Percentiles rank a stretch among this genome's conserved stretches.
Evolutionary conservation across 2,329 filamentous ascomycete genomes (phyloP).

Genomic region (Phaeosphaeriaceae sp.): DNA sequence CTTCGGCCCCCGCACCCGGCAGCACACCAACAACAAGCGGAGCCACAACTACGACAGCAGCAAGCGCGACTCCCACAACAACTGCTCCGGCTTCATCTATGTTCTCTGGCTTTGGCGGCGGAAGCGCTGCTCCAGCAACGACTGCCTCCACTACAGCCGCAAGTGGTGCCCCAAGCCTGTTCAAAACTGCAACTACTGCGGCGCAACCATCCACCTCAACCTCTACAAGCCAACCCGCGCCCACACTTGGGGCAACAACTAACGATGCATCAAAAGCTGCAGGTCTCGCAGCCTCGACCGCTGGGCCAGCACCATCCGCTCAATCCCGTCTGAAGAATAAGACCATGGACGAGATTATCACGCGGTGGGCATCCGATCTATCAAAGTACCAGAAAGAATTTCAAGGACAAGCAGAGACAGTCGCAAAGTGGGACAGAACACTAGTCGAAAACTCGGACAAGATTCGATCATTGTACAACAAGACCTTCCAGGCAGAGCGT

Average conservation of each 20-base stretch:
- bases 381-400: conserved; percentile 98
- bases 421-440: conserved; percentile 89
- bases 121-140: conserved; percentile 26
- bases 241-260: conserved; percentile 21
- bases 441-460: conserved; percentile 94
- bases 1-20: conserved; percentile 18
- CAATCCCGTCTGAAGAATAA: conserved; percentile 95
- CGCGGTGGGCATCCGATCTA: conserved; percentile 92
- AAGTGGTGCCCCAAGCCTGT: conserved; percentile 17
- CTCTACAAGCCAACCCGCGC: conserved; percentile 18
- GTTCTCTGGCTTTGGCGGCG: conserved; percentile 26
- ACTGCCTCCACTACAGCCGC: conserved; percentile 11
- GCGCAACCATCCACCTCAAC: conserved; percentile 28
- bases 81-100: conserved; percentile 23
- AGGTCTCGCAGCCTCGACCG: conserved; percentile 73
- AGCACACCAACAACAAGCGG: conserved; percentile 26
- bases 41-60: conserved; percentile 25
- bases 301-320: conserved; percentile 77
- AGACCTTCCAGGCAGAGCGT: conserved; percentile 91
- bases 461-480: conserved; percentile 90
- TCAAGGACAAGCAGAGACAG: conserved; percentile 84
- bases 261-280: conserved; percentile 30
- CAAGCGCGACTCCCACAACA: conserved; percentile 21
- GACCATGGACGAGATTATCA: conserved; percentile 99
- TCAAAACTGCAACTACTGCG: conserved; percentile 30